phyloP scores from a whole-genome alignment of 352 stramenopile genomes.

The Blastocystis sp. region DNA sequence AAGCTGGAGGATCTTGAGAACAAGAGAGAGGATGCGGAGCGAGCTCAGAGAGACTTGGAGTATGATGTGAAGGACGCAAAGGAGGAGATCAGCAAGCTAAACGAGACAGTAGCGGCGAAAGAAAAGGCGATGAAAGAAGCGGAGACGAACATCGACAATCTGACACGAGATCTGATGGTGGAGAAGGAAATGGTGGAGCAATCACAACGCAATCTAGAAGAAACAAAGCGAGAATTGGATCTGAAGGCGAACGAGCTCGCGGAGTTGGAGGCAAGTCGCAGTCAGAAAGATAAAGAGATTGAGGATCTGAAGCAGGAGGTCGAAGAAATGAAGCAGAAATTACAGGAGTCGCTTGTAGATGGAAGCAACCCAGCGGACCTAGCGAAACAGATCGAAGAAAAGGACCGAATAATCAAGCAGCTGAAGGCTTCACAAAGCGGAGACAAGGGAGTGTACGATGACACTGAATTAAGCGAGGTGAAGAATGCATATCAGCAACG shows the following conservation, averaged over 20 bases:
- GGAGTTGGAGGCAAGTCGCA: not conserved
- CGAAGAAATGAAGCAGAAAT: not conserved
- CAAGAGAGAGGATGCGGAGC: not conserved
- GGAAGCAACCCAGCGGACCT: not conserved
- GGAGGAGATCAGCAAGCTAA: not conserved
- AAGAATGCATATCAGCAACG: not conserved
- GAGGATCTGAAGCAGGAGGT: not conserved
- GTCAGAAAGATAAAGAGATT: not conserved
- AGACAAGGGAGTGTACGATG: not conserved
- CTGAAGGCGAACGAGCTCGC: not conserved
- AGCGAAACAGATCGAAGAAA: constrained; percentile 11
- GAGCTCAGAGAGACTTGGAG: not conserved
- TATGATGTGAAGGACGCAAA: not conserved
- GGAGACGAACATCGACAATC: not conserved
- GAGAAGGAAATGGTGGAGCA: not conserved
- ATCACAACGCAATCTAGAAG: not conserved
- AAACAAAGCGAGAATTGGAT: not conserved
- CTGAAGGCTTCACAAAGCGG: not conserved
- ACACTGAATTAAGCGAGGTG: not conserved
- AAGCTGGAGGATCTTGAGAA: not conserved
- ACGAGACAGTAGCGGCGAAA: not conserved
- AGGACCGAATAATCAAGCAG: constrained; percentile 1
- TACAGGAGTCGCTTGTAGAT: not conserved
- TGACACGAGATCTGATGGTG: not conserved
- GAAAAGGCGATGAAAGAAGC: not conserved